Conservation (phyloP, 2,329 filamentous ascomycete species). For the Cordyceps pruinosa region DNA sequence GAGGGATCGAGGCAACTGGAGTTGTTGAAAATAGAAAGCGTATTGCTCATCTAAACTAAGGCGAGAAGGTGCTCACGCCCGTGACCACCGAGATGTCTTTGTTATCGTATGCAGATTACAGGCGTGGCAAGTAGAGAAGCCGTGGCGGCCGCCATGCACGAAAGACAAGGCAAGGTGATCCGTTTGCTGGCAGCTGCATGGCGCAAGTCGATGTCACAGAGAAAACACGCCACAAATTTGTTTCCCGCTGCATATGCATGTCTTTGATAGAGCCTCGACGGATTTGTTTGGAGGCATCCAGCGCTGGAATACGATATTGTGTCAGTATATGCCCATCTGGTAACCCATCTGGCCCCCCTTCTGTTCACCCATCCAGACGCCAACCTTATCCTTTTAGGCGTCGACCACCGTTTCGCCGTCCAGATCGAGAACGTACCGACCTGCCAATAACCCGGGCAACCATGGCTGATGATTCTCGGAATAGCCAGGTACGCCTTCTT, state of each 20-base stretch:
- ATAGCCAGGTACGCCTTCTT: constrained; percentile 5
- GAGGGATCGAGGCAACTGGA: no score
- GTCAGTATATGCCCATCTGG: no score
- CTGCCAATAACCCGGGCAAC: not conserved
- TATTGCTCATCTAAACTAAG: no score
- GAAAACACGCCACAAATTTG: not conserved
- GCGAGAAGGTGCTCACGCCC: no score
- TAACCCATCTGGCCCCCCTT: no score
- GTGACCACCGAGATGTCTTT: no score
- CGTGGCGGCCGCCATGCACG: not conserved
- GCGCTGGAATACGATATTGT: no score
- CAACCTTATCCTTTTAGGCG: not conserved
- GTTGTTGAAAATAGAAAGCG: no score
- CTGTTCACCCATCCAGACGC: not conserved
- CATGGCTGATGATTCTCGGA: not conserved
- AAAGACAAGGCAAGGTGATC: not conserved
- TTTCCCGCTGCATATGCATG: not conserved
- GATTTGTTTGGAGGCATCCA: not conserved
- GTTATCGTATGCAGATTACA: no score
- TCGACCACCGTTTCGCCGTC: not conserved
- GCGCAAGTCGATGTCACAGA: not conserved
- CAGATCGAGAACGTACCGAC: not conserved
- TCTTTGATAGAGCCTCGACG: not conserved
- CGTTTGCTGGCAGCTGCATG: constrained; percentile 9
- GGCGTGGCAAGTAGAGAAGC: no score